These are phyloP conservation scores for Saturnispora mendoncae DNA, from an alignment of 805 yeast species.

Conservation along the genomic window DNA sequence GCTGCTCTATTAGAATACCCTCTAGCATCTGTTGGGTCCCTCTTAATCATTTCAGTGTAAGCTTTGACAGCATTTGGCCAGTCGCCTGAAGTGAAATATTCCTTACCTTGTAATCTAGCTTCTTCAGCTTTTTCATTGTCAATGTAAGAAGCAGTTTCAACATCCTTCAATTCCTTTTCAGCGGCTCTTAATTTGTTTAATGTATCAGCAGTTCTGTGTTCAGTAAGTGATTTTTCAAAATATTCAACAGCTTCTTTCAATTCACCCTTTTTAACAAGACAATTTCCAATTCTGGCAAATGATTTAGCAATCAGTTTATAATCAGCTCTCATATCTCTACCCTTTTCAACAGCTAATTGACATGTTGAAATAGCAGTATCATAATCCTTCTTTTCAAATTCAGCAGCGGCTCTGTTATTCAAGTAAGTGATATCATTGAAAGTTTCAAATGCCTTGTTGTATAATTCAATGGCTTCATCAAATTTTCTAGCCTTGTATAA, in stretches of 20 bases:
- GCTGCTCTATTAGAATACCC: slow-evolving; percentile 99
- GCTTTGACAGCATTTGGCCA: slow-evolving; percentile 96
- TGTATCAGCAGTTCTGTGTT: slow-evolving; percentile 93
- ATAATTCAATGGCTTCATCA: slow-evolving; percentile 84
- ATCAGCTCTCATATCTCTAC: slow-evolving; percentile 84
- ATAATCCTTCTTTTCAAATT: slow-evolving; percentile 88
- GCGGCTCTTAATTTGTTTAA: slow-evolving; percentile 78
- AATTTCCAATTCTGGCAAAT: slow-evolving; percentile 81
- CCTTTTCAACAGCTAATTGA: slow-evolving; percentile 75
- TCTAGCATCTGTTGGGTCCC: slow-evolving; percentile 95
- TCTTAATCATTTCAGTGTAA: slow-evolving; percentile 89
- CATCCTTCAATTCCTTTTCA: slow-evolving; percentile 74
- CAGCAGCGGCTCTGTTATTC: slow-evolving; percentile 97
- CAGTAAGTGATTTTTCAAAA: slow-evolving; percentile 89
- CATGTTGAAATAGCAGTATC: slow-evolving; percentile 80
- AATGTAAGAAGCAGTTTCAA: slow-evolving; percentile 70
- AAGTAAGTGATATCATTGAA: slow-evolving; percentile 82
- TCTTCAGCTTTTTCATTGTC: slow-evolving; percentile 92
- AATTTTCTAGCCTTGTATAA: slow-evolving; percentile 81
- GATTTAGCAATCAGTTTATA: slow-evolving; percentile 89
- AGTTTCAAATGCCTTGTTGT: slow-evolving; percentile 78
- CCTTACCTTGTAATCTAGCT: slow-evolving; percentile 90
- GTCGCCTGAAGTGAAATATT: slow-evolving; percentile 78
- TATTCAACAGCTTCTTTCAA: slow-evolving; percentile 61
- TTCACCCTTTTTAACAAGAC: slow-evolving; percentile 68